phyloP scores from a whole-genome alignment of 306 rosid genomes.

The Dalbergia cochinchinensis region DNA sequence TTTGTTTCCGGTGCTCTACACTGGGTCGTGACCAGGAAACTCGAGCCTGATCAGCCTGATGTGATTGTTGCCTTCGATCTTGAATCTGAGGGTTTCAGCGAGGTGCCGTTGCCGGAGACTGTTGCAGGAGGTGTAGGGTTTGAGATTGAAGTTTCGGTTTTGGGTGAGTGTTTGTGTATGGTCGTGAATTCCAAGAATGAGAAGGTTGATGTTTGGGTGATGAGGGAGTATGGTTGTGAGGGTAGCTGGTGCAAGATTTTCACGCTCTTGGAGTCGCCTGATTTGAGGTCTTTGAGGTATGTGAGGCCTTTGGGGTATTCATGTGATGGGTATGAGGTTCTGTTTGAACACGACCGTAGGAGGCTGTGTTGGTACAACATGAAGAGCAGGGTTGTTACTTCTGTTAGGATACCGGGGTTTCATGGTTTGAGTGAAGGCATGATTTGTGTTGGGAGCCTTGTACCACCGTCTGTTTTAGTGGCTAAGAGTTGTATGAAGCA shows the following conservation, averaged over 20 bases:
- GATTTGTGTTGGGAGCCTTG: conserved; percentile 63
- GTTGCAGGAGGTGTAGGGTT: neutral
- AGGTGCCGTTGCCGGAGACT: conserved; percentile 69
- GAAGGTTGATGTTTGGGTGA: conserved; percentile 67
- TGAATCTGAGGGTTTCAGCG: conserved; percentile 45
- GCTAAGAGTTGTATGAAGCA: conserved; percentile 26
- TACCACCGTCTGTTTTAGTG: conserved; percentile 49
- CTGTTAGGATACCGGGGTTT: conserved; percentile 49
- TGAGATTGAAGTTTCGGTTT: conserved; percentile 58
- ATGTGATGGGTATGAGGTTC: conserved; percentile 44
- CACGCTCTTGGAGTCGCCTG: conserved; percentile 39
- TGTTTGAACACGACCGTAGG: conserved; percentile 55
- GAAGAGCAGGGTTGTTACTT: conserved; percentile 20
- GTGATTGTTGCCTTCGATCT: conserved; percentile 63
- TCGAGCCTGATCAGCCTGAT: conserved; percentile 47
- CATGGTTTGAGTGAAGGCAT: conserved; percentile 57
- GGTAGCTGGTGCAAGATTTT: conserved; percentile 70
- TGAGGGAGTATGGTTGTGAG: conserved; percentile 61
- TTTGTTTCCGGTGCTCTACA: conserved; percentile 57
- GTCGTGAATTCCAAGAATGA: conserved; percentile 44
- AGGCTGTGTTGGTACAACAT: conserved; percentile 68
- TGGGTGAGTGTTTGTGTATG: conserved; percentile 60
- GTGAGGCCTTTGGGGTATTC: conserved; percentile 73
- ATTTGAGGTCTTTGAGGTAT: conserved; percentile 34
- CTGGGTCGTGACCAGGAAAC: conserved; percentile 70